Evolutionary conservation across 768 basidiomycete species (phyloP).

Genomic region (Lactifluus hygrophoroides): DNA sequence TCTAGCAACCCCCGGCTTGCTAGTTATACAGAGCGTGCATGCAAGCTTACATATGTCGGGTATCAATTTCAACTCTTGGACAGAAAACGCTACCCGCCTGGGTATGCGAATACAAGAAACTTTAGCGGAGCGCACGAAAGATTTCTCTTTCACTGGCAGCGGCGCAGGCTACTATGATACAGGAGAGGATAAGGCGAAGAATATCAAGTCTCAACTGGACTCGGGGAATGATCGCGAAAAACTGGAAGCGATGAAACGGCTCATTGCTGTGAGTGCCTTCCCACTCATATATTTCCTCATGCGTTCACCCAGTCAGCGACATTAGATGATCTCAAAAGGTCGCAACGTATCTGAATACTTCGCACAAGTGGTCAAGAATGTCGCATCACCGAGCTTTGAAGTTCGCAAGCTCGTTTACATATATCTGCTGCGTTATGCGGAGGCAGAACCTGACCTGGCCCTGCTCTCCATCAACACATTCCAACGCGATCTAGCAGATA

Average conservation of each 20-base stretch:
- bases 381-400: slow-evolving; percentile 86
- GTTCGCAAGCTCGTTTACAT: slow-evolving; percentile 97
- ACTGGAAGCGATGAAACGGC: slow-evolving; percentile 88
- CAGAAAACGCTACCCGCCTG: slow-evolving; percentile 78
- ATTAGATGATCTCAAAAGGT: slow-evolving; percentile 84
- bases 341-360: slow-evolving; percentile 91
- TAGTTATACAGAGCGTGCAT: background rate
- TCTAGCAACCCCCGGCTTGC: background rate
- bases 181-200: slow-evolving; percentile 72
- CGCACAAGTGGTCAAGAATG: slow-evolving; percentile 95
- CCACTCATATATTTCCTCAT: background rate
- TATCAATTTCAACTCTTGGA: slow-evolving; percentile 35
- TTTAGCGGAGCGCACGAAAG: slow-evolving; percentile 71
- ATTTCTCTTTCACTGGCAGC: slow-evolving; percentile 50
- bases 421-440: slow-evolving; percentile 90
- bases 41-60: slow-evolving; percentile 21
- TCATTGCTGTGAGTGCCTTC: slow-evolving; percentile 69
- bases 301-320: slow-evolving; percentile 3
- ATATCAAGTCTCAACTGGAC: slow-evolving; percentile 82
- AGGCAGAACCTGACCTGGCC: slow-evolving; percentile 89
- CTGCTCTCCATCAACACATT: slow-evolving; percentile 97
- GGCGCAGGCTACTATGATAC: slow-evolving; percentile 56
- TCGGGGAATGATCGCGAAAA: slow-evolving; percentile 85
- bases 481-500: slow-evolving; percentile 90
- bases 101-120: slow-evolving; percentile 80